Percentiles rank a stretch among this genome's conserved stretches.
These are phyloP conservation scores for Ensete ventricosum DNA, from an alignment of 176 grass and related monocot genomes.

Conservation along the genomic window DNA sequence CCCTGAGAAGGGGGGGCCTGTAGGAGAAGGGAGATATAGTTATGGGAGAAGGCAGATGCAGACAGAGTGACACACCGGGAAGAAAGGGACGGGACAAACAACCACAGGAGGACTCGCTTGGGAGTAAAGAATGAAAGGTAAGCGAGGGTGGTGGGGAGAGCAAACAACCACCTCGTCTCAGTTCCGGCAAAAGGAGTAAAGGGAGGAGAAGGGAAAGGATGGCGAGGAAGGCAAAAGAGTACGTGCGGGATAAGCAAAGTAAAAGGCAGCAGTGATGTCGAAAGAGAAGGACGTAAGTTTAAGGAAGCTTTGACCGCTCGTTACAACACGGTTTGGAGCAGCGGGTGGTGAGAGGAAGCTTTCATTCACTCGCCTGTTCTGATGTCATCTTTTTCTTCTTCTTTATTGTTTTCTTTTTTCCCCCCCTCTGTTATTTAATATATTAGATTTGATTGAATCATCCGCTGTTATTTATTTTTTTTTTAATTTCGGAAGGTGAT, in stretches of 20 bases:
- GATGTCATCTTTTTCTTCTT: no score
- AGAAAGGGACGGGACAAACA: slow-evolving; percentile 16
- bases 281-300: slow-evolving; percentile 5
- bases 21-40: background rate
- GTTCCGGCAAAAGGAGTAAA: slow-evolving; percentile 70
- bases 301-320: background rate
- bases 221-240: slow-evolving; percentile 15
- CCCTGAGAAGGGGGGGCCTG: background rate
- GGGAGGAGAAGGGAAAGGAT: slow-evolving; percentile 34
- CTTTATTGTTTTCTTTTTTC: no score
- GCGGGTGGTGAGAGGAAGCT: slow-evolving; percentile 56
- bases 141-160: slow-evolving; percentile 4
- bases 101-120: slow-evolving; percentile 13
- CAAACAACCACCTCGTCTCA: slow-evolving; percentile 30
- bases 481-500: no score
- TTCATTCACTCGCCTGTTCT: slow-evolving; percentile 21
- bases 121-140: slow-evolving; percentile 17
- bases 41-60: slow-evolving; percentile 7
- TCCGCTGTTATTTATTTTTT: no score
- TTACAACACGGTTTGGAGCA: slow-evolving; percentile 27
- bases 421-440: no score
- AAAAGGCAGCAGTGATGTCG: background rate
- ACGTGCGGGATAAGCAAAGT: slow-evolving; percentile 18
- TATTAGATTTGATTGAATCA: no score
- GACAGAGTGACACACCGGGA: slow-evolving; percentile 18